These are phyloP conservation scores for Yarrowia galli DNA, from an alignment of 1,139 yeast genomes.

Conservation along the genomic window DNA sequence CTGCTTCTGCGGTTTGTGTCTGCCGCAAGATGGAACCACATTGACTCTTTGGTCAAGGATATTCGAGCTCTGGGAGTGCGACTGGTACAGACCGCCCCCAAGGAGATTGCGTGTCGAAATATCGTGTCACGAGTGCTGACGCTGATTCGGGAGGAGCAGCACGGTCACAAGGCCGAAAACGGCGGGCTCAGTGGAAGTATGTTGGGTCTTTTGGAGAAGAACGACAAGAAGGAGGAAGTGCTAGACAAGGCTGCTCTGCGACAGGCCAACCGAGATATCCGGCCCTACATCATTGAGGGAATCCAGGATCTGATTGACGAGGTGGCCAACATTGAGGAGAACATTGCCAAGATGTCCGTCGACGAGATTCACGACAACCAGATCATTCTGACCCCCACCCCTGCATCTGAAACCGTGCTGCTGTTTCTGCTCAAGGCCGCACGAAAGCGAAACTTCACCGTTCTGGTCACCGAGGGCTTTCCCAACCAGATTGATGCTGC, in stretches of 20 bases:
- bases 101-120: constrained; percentile 87
- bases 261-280: constrained; percentile 60
- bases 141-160: constrained; percentile 85
- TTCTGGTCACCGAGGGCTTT: constrained; percentile 87
- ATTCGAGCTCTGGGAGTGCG: constrained; percentile 60
- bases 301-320: constrained; percentile 94
- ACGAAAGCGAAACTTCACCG: constrained; percentile 88
- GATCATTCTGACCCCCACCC: constrained; percentile 89
- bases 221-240: constrained; percentile 43
- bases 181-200: constrained; percentile 62
- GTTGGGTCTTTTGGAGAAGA: constrained; percentile 83
- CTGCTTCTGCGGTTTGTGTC: constrained; percentile 87
- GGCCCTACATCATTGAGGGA: constrained; percentile 92
- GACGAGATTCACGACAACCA: constrained; percentile 97
- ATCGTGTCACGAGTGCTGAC: constrained; percentile 89
- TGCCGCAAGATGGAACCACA: constrained; percentile 83
- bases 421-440: constrained; percentile 88
- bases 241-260: constrained; percentile 41
- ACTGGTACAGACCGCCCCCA: constrained; percentile 55
- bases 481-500: constrained; percentile 84
- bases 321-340: constrained; percentile 86
- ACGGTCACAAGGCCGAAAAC: constrained; percentile 54
- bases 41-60: constrained; percentile 72
- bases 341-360: constrained; percentile 85
- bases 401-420: constrained; percentile 86